phyloP scores from a whole-genome alignment of 73 alveolate genomes.

The Breviolum minutum region DNA sequence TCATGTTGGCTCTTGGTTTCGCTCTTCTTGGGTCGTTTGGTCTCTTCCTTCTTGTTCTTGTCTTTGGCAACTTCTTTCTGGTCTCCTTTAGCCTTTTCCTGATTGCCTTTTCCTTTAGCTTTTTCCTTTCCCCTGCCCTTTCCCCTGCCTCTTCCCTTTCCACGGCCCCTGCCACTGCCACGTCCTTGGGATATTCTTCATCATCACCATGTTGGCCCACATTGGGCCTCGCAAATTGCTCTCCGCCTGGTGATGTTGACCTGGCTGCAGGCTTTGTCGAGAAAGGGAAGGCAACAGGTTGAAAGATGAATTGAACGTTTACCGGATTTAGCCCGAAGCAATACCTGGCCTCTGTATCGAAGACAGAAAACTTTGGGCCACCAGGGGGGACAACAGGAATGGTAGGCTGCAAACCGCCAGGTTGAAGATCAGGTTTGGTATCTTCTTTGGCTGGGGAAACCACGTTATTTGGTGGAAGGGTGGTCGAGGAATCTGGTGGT shows the following conservation, averaged over 20 bases:
- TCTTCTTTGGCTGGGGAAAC: too few relatives aligned
- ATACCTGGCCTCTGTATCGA: too few relatives aligned
- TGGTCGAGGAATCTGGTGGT: too few relatives aligned
- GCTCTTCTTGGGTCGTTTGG: neutral
- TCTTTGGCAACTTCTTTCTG: neutral
- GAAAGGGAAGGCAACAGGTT: too few relatives aligned
- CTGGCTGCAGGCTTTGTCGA: neutral
- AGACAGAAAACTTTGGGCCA: too few relatives aligned
- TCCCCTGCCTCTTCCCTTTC: neutral
- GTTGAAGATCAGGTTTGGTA: too few relatives aligned
- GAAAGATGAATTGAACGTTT: too few relatives aligned
- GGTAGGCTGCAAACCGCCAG: too few relatives aligned
- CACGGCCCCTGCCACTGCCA: neutral
- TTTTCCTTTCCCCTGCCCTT: neutral
- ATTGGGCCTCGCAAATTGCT: neutral
- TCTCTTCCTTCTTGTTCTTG: neutral
- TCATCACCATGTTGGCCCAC: neutral
- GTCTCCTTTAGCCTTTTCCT: neutral
- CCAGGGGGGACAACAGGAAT: too few relatives aligned
- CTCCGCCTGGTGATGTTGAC: neutral
- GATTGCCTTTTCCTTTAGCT: neutral
- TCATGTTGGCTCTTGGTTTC: neutral
- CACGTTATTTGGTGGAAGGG: too few relatives aligned
- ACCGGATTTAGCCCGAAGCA: too few relatives aligned
- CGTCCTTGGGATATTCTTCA: neutral